These are phyloP conservation scores for Malania oleifera DNA, from an alignment of 164 flowering plant species.

Conservation along the genomic window DNA sequence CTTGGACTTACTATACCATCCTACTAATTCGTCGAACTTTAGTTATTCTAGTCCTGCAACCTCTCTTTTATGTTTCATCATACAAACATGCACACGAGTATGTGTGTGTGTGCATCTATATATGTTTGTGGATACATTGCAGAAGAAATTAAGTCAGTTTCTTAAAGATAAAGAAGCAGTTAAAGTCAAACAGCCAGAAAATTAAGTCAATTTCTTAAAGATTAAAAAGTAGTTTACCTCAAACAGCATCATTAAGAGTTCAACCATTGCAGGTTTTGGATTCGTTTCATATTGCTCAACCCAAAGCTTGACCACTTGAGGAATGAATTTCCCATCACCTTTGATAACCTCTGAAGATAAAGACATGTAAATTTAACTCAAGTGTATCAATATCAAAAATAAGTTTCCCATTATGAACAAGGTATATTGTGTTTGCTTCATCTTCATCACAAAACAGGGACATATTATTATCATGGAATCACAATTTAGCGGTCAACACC, in stretches of 20 bases:
- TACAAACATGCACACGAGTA: no score
- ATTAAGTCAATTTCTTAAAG: not conserved
- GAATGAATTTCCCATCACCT: constrained; percentile 66
- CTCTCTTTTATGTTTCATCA: no score
- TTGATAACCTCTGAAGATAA: constrained; percentile 62
- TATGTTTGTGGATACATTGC: not conserved
- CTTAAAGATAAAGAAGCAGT: not conserved
- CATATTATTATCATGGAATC: no score
- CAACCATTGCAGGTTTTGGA: constrained; percentile 73
- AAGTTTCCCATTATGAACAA: no score
- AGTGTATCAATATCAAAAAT: not conserved
- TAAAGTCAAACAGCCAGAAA: no score
- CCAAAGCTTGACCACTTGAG: constrained; percentile 73
- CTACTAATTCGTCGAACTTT: no score
- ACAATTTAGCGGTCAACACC: no score
- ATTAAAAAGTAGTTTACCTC: constrained; percentile 47
- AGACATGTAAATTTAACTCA: constrained; percentile 1
- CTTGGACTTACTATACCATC: no score
- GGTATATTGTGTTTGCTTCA: no score
- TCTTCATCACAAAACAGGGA: no score
- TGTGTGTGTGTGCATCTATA: not conserved
- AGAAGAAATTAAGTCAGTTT: not conserved
- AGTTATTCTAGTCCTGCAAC: not conserved
- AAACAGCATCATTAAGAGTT: constrained; percentile 75
- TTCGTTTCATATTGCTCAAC: constrained; percentile 75